phyloP scores from a whole-genome alignment of 2,329 filamentous ascomycete species.

The Pseudofabraea citricarpa region DNA sequence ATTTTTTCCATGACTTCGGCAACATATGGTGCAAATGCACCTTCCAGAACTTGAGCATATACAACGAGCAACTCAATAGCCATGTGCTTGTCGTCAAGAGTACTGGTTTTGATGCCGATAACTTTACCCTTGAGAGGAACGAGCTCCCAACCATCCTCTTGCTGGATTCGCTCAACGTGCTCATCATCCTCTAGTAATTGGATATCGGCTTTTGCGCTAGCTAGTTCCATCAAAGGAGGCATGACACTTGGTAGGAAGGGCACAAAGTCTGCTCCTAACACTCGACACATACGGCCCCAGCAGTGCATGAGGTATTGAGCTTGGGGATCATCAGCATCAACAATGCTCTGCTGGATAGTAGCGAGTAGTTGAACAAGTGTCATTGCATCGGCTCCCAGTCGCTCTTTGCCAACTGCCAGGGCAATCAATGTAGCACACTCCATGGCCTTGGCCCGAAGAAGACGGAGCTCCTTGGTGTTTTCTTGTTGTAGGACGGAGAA shows the following conservation, averaged over 20 bases:
- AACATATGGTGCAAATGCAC: constrained; percentile 86
- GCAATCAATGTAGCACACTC: constrained; percentile 97
- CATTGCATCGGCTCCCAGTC: constrained; percentile 82
- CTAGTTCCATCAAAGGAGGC: constrained; percentile 85
- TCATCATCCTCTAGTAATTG: constrained; percentile 94
- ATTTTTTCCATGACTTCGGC: constrained; percentile 95
- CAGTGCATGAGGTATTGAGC: constrained; percentile 97
- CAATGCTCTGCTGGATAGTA: constrained; percentile 79
- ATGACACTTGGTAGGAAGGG: constrained; percentile 92
- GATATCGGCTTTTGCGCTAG: constrained; percentile 93
- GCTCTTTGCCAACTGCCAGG: constrained; percentile 88
- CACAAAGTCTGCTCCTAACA: constrained; percentile 84
- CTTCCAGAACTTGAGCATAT: constrained; percentile 94
- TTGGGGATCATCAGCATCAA: constrained; percentile 90
- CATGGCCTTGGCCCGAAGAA: constrained; percentile 96
- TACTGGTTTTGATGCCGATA: constrained; percentile 96
- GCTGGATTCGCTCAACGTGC: constrained; percentile 84
- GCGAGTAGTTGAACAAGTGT: constrained; percentile 83
- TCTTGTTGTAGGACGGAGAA: constrained; percentile 86
- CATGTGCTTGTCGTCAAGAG: constrained; percentile 97
- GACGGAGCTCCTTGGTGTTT: constrained; percentile 86
- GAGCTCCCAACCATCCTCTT: constrained; percentile 96
- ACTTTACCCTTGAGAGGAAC: constrained; percentile 96
- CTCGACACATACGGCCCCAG: constrained; percentile 98
- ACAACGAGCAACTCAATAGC: constrained; percentile 98